phyloP scores from a whole-genome alignment of 345 rosid genomes.

The Atalantia buxifolia region DNA sequence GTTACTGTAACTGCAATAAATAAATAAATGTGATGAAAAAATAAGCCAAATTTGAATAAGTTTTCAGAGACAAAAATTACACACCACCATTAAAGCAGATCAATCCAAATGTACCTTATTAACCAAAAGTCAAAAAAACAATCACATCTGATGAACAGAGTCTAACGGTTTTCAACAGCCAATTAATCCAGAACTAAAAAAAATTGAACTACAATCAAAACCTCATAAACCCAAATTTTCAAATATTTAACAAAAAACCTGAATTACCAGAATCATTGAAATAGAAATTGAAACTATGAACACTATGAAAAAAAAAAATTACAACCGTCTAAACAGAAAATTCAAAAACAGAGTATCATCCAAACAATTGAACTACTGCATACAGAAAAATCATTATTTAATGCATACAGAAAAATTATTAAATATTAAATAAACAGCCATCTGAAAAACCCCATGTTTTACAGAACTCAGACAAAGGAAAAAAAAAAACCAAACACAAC shows the following conservation, averaged over 20 bases:
- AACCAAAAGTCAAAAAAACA: slow-evolving; percentile 3
- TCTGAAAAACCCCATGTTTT: neutral
- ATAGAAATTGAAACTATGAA: neutral
- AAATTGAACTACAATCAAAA: neutral
- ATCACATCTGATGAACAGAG: slow-evolving; percentile 11
- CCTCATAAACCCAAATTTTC: neutral
- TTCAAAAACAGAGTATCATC: neutral
- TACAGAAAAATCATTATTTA: neutral
- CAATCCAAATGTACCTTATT: neutral
- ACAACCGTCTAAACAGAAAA: neutral
- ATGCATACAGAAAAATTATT: neutral
- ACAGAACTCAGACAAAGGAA: neutral
- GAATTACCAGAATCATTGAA: neutral
- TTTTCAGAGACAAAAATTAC: neutral
- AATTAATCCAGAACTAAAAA: neutral
- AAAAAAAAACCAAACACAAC: neutral
- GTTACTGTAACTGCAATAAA: slow-evolving; percentile 53
- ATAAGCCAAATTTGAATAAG: neutral
- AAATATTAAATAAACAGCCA: neutral
- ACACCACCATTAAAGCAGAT: neutral
- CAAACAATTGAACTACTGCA: neutral
- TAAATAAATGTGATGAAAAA: slow-evolving; percentile 7
- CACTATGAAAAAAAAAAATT: neutral
- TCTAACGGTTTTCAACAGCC: slow-evolving; percentile 4
- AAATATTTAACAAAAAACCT: neutral